Evolutionary conservation across 495 filamentous ascomycete genomes (phyloP), one percentile per base, ranked within the genome.

Genomic region (Chaetomium tenue): DNA sequence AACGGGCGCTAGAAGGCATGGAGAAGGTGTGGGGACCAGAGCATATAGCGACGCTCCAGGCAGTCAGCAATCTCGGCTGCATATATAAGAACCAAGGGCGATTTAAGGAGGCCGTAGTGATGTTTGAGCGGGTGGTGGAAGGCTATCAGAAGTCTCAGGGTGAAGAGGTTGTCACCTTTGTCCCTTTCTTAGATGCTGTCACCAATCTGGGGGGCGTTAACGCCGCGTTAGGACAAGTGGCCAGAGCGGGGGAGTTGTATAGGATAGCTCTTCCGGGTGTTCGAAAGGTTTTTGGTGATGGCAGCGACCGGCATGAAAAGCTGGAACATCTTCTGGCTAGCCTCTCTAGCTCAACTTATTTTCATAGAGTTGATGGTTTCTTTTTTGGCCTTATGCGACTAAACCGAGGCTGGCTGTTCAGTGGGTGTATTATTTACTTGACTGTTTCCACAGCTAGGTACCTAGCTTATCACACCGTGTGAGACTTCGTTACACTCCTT

Each of bases 11-110:
- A 5, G 39, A 68, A 72, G 71, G 70, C 57, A 63, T 70, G 2
- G 71, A 80, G 66, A 77, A 77, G 59, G 70, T 71, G 33, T 64
- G 72, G 9, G 79, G 61, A 62, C 53, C 69, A 7, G 72, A 78
- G 22, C 66, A 80, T 57, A 56, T n/a, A 16, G 40, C 30, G 18
- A 56, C 53, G 11, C 53, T 56, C 16, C n/a, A 56, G 2, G 40
- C 53, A 57, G 37, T 74, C 71, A 30, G 78, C 77, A 70, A 72
- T 59, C 61, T 74, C 1, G 74, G 70, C 8, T 2, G 0, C 58
- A 47, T 75, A 62, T 79, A 65, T 61, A 61, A 0, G 46, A 67
- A 64, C 62, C 72, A 68, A 64, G 74, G 67, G 68, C 77, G 71
- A 73, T 66, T 67, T 1, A 58, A 16, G 7, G 68, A 72, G 56